phyloP scores from a whole-genome alignment of 192 early-diverging fungal genomes.

The Coemansia sp. region DNA sequence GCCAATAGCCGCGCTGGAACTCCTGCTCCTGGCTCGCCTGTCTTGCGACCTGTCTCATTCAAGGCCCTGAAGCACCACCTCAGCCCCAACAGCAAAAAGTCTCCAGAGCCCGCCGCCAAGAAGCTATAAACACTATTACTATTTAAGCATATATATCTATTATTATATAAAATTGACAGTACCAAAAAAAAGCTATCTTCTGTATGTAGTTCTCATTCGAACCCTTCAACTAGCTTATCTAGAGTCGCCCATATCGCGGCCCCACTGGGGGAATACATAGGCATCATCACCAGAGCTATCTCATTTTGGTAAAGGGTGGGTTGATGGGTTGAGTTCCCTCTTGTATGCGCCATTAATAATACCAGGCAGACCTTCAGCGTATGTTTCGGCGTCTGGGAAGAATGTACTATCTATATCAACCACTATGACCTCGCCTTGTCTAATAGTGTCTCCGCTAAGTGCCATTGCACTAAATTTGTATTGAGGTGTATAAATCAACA shows the following conservation, averaged over 20 bases:
- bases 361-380: background rate
- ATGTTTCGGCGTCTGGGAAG: background rate
- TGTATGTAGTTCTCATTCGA: too few relatives aligned
- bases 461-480: background rate
- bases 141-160: constrained; percentile 1
- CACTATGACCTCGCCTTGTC: background rate
- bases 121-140: background rate
- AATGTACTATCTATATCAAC: background rate
- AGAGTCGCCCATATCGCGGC: too few relatives aligned
- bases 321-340: background rate
- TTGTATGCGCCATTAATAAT: background rate
- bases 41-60: constrained; percentile 20
- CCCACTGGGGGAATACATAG: background rate
- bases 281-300: background rate
- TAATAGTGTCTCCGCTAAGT: background rate
- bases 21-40: constrained; percentile 30
- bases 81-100: constrained; percentile 19
- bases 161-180: background rate
- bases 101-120: constrained; percentile 22
- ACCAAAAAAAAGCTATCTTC: background rate
- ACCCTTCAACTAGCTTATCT: too few relatives aligned
- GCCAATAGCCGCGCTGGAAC: constrained; percentile 31
- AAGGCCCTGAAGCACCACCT: constrained; percentile 33
- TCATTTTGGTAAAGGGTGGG: background rate
- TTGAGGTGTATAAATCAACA: background rate